These are phyloP conservation scores for Pseudozyma sp. DNA, from an alignment of 1,284 basidiomycete species.

Conservation along the genomic window DNA sequence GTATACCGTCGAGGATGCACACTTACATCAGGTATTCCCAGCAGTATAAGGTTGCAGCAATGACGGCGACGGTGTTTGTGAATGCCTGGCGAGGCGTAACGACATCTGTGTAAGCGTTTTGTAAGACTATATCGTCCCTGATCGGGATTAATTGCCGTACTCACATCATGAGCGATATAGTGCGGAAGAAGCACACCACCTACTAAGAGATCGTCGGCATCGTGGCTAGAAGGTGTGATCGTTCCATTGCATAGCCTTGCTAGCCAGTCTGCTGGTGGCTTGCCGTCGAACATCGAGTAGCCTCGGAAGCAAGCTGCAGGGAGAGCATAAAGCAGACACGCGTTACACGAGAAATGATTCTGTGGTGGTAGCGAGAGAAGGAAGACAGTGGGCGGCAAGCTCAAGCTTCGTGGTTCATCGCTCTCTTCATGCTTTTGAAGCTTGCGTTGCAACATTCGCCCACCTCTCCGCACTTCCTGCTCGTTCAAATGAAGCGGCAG, in stretches of 20 bases:
- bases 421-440: too few species aligned
- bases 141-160: background rate
- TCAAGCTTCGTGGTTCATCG: too few species aligned
- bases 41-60: conserved; percentile 31
- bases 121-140: background rate
- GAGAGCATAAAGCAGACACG: background rate
- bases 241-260: conserved; percentile 19
- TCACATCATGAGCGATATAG: conserved; percentile 19
- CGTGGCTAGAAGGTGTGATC: background rate
- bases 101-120: background rate
- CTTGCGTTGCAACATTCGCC: too few species aligned
- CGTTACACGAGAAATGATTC: too few species aligned
- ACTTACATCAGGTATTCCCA: conserved; percentile 46
- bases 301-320: background rate
- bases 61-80: conserved; percentile 19
- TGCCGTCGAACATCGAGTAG: background rate
- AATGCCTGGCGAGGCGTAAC: conserved; percentile 1
- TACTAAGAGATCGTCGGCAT: background rate
- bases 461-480: too few species aligned
- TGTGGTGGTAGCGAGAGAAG: too few species aligned
- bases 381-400: background rate
- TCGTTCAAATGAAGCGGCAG: too few species aligned
- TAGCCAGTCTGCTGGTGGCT: conserved; percentile 5
- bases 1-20: background rate
- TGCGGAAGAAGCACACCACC: conserved; percentile 12